Base-by-base conservation (phyloP, 305 asterid species). In the Caryopteris hybrid region DNA sequence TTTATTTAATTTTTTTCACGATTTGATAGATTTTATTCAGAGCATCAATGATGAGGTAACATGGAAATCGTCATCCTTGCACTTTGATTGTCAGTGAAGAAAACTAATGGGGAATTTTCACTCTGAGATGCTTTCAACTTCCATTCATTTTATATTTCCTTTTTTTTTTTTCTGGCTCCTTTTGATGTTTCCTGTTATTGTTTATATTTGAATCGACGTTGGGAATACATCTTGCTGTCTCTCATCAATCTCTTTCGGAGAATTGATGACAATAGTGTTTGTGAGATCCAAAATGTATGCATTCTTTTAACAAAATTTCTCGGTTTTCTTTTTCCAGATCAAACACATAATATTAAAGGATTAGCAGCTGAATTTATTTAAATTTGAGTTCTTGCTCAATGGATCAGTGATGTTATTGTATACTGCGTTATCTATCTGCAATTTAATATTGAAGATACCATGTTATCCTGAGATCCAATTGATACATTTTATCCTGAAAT, bases 41-140 rank as follows among this genome's bases (percentile, higher is more conserved):
- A 48, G 78, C 76, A 76, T 76, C 86, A 0, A 41, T 12, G 86
- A 81, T 70, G 86, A 81, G 65, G 38, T 20, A 12, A 50, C 58
- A 5, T 20, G 13, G 23, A 58, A 75, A 70, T 69, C 22, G 84
- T 81, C 66, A 81, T 81, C 86, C 86, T 81, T 81, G 84, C 86
- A 81, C 86, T 78, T 70, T 81, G 86, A 81, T 81, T 59, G 39
- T 14, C 9, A 70, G 77, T 81, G 86, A 81, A 81, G 86, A 81
- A 67, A 73, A 76, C 53, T 12, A 14, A 78, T 12, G 86, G 85
- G 82, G 78, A 71, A 57, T 53, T 56, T 39, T 46, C 36, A 52
- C 45, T 71, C 78, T 77, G 85, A 80, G 82, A 77, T 74, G 80
- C 76, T 48, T 2, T n/a, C 17, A 36, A 8, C 33, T 14, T 33